Conservation (phyloP, 2,329 filamentous ascomycete genomes). For the Fusarium coicis region DNA sequence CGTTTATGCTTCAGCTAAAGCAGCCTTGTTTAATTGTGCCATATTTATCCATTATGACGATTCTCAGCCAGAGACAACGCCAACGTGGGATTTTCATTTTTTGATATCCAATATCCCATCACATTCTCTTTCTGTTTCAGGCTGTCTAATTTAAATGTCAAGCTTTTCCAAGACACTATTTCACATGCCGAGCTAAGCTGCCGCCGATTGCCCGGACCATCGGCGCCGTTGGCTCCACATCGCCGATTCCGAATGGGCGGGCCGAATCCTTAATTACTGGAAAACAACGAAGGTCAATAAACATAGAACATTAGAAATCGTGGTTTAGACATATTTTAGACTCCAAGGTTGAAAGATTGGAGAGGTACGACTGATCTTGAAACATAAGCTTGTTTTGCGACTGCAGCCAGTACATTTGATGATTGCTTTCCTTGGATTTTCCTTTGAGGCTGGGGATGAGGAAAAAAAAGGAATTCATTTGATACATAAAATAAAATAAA, state of each 20-base stretch:
- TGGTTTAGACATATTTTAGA: neutral
- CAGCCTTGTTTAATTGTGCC: slow-evolving; percentile 25
- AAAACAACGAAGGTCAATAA: neutral
- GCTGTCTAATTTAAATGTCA: neutral
- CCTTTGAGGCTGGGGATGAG: neutral
- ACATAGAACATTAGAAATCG: neutral
- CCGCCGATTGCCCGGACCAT: slow-evolving; percentile 16
- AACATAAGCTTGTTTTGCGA: neutral
- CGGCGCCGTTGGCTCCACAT: slow-evolving; percentile 25
- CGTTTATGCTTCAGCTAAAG: neutral
- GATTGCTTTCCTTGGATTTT: neutral
- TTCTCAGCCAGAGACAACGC: slow-evolving; percentile 12
- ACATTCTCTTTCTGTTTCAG: neutral
- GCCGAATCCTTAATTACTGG: neutral
- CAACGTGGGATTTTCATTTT: slow-evolving; percentile 14
- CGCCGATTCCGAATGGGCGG: slow-evolving; percentile 11
- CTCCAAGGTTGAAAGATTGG: too few relatives aligned
- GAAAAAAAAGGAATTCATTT: neutral
- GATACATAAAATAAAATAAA: neutral
- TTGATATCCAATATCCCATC: slow-evolving; percentile 16
- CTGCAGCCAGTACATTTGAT: neutral
- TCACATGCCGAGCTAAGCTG: slow-evolving; percentile 7
- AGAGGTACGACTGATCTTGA: neutral
- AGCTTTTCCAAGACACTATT: neutral
- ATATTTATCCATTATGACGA: slow-evolving; percentile 33